These are phyloP conservation scores for Phytophthora tubulina DNA, from an alignment of 352 stramenopile genomes.

Conservation along the genomic window DNA sequence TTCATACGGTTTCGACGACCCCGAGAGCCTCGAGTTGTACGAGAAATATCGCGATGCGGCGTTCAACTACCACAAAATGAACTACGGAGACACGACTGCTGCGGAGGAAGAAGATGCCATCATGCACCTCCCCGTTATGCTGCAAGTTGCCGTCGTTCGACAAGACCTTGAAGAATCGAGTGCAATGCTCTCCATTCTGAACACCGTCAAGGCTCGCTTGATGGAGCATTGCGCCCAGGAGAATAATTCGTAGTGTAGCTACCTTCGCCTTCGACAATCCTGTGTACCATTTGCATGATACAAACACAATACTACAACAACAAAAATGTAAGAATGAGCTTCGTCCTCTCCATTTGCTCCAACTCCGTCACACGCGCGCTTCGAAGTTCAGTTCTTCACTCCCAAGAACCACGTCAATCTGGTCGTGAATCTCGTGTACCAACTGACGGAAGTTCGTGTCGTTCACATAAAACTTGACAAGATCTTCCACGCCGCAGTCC, in stretches of 20 bases:
- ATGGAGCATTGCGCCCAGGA: slow-evolving; percentile 63
- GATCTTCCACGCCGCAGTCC: slow-evolving; percentile 25
- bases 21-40: slow-evolving; percentile 81
- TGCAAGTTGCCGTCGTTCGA: slow-evolving; percentile 80
- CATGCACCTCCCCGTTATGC: slow-evolving; percentile 91
- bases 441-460: slow-evolving; percentile 45
- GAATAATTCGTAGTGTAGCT: slow-evolving; percentile 51
- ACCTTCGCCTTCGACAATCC: not conserved
- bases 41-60: slow-evolving; percentile 88
- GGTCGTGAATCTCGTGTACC: slow-evolving; percentile 50
- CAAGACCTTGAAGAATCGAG: slow-evolving; percentile 73
- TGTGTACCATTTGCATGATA: slow-evolving; percentile 33
- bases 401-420: slow-evolving; percentile 38
- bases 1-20: slow-evolving; percentile 81
- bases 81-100: slow-evolving; percentile 78
- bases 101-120: slow-evolving; percentile 90
- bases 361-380: slow-evolving; percentile 4
- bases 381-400: slow-evolving; percentile 5
- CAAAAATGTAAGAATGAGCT: slow-evolving; percentile 20
- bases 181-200: slow-evolving; percentile 81
- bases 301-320: slow-evolving; percentile 1
- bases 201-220: slow-evolving; percentile 78
- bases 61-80: slow-evolving; percentile 88
- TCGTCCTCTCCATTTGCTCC: not conserved
- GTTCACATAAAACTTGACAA: slow-evolving; percentile 45